Evolutionary conservation across 2,329 filamentous ascomycete genomes (phyloP).

Genomic region (Nothomitra cinnamomea): DNA sequence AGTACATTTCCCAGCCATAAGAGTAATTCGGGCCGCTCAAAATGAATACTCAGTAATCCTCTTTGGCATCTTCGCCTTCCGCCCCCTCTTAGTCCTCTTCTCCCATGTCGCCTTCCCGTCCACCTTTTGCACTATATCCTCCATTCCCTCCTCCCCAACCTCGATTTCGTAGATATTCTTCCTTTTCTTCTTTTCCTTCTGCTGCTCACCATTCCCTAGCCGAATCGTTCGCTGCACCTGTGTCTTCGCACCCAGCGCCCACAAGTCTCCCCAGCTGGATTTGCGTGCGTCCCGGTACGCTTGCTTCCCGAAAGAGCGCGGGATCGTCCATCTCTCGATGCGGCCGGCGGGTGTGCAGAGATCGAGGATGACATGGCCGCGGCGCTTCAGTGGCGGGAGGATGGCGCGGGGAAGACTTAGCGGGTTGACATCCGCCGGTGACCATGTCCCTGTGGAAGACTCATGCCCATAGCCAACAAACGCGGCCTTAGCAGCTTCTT

Average conservation of each 20-base stretch:
- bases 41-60: conserved; percentile 17
- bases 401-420: conserved; percentile 64
- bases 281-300: conserved; percentile 91
- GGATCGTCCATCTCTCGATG: conserved; percentile 88
- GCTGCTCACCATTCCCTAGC: conserved; percentile 20
- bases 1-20: too few species aligned
- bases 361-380: conserved; percentile 77
- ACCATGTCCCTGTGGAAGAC: conserved; percentile 3
- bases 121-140: conserved; percentile 11
- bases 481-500: conserved; percentile 43
- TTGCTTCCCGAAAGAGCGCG: conserved; percentile 59
- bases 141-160: conserved; percentile 17
- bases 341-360: conserved; percentile 73
- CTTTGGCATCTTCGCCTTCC: conserved; percentile 17
- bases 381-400: conserved; percentile 68
- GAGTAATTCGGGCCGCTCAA: not conserved
- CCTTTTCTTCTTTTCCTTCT: conserved; percentile 25
- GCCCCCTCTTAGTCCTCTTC: conserved; percentile 20
- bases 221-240: conserved; percentile 19
- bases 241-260: conserved; percentile 89
- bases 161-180: conserved; percentile 25
- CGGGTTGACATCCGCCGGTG: conserved; percentile 26
- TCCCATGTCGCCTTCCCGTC: conserved; percentile 16
- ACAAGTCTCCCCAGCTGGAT: conserved; percentile 78
- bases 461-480: conserved; percentile 48